phyloP scores from a whole-genome alignment of 148 eudicot species.

The Amaranthus hypochondriacus region DNA sequence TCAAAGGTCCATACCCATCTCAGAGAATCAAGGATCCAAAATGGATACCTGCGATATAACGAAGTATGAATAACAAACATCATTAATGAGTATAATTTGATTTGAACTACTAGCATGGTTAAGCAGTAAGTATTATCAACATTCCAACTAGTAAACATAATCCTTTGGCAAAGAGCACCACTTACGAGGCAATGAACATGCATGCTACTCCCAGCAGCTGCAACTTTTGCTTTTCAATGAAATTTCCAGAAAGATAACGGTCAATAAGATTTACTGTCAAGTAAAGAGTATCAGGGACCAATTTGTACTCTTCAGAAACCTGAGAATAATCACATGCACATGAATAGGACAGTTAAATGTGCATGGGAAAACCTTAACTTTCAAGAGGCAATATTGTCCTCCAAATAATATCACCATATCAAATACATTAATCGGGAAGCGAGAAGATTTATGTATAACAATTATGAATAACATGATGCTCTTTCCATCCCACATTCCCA shows the following conservation, averaged over 20 bases:
- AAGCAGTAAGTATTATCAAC: no score
- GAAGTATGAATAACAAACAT: no score
- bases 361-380: background rate
- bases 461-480: background rate
- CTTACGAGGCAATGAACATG: slow-evolving; percentile 98
- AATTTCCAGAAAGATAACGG: slow-evolving; percentile 63
- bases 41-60: no score
- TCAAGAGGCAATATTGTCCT: background rate
- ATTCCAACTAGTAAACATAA: background rate
- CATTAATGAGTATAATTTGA: no score
- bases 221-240: slow-evolving; percentile 72
- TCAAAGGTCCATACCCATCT: no score
- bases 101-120: no score
- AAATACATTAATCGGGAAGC: no score
- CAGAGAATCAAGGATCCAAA: no score
- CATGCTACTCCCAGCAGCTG: slow-evolving; percentile 89
- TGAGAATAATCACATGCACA: slow-evolving; percentile 19
- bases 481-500: background rate
- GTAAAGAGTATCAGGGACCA: slow-evolving; percentile 87
- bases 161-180: slow-evolving; percentile 13
- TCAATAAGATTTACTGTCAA: slow-evolving; percentile 80
- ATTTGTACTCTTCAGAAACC: slow-evolving; percentile 83
- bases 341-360: background rate
- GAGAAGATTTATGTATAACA: background rate
- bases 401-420: background rate